A percentile compares a stretch with the other conserved stretches of the same genome.
phyloP scores from a whole-genome alignment of 805 yeast genomes.

The Maudiozyma bulderi region DNA sequence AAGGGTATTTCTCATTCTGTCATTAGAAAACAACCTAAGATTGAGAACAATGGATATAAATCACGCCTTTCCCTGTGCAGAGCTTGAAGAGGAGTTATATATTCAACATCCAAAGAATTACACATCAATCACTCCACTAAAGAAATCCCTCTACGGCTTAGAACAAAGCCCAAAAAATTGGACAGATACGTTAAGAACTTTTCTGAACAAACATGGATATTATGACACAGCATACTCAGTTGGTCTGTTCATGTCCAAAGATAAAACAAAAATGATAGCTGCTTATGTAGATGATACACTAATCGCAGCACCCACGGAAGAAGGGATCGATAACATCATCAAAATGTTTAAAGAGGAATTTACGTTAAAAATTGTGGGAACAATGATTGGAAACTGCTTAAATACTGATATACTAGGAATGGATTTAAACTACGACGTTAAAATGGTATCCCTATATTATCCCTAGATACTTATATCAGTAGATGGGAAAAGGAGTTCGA shows the following conservation, averaged over 20 bases:
- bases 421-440: constrained; percentile 2
- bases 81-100: not conserved
- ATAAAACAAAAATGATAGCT: constrained; percentile 3
- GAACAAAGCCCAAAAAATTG: constrained; percentile 8
- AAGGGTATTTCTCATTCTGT: constrained; percentile 1
- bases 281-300: constrained; percentile 9
- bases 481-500: not conserved
- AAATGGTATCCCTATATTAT: not conserved
- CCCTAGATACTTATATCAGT: not conserved
- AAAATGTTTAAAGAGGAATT: not conserved
- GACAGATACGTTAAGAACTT: constrained; percentile 4
- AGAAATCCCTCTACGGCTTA: constrained; percentile 4
- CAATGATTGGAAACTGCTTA: constrained; percentile 2
- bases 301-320: constrained; percentile 4
- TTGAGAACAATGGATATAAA: constrained; percentile 2
- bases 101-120: not conserved
- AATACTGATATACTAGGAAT: constrained; percentile 7
- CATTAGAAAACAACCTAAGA: not conserved
- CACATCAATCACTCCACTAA: not conserved
- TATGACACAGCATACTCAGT: constrained; percentile 4
- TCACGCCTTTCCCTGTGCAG: constrained; percentile 2
- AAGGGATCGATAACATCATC: constrained; percentile 2
- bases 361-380: constrained; percentile 4
- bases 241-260: constrained; percentile 4
- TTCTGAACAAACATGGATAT: not conserved